A percentile compares a stretch with the other conserved stretches of the same genome.
These are phyloP conservation scores for Monilinia vaccinii-corymbosi DNA, from an alignment of 2,329 filamentous ascomycete genomes.

Conservation along the genomic window DNA sequence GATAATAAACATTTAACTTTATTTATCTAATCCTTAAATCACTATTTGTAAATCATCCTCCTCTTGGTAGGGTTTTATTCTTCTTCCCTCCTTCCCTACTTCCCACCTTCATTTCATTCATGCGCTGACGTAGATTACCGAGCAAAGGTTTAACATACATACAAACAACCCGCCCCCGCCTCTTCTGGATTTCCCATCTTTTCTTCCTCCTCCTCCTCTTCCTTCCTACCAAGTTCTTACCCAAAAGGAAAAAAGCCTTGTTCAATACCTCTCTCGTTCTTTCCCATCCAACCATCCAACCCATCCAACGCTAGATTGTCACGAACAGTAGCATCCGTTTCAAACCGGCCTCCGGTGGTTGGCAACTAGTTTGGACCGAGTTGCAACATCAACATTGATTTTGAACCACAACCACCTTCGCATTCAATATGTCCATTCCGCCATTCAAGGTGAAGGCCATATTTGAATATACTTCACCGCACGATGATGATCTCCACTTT, in stretches of 20 bases:
- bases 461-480: slow-evolving; percentile 85
- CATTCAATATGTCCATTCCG: slow-evolving; percentile 51
- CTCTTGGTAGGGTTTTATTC: no score
- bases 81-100: no score
- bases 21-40: no score
- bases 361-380: slow-evolving; percentile 6
- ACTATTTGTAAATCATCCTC: no score
- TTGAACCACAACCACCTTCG: neutral
- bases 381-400: slow-evolving; percentile 5
- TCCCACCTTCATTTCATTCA: slow-evolving; percentile 16
- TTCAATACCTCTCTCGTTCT: no score
- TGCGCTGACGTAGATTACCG: slow-evolving; percentile 28
- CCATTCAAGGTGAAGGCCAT: slow-evolving; percentile 93
- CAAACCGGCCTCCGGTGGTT: slow-evolving; percentile 21
- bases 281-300: neutral
- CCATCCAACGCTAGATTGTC: neutral
- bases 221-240: no score
- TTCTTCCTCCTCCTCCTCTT: neutral
- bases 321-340: slow-evolving; percentile 4
- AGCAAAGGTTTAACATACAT: slow-evolving; percentile 14
- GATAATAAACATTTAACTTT: no score
- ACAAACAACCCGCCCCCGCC: slow-evolving; percentile 24
- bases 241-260: no score
- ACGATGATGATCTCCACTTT: slow-evolving; percentile 94
- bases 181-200: slow-evolving; percentile 11